Conservation (phyloP, 495 filamentous ascomycete species). For the Neurospora discreta region DNA sequence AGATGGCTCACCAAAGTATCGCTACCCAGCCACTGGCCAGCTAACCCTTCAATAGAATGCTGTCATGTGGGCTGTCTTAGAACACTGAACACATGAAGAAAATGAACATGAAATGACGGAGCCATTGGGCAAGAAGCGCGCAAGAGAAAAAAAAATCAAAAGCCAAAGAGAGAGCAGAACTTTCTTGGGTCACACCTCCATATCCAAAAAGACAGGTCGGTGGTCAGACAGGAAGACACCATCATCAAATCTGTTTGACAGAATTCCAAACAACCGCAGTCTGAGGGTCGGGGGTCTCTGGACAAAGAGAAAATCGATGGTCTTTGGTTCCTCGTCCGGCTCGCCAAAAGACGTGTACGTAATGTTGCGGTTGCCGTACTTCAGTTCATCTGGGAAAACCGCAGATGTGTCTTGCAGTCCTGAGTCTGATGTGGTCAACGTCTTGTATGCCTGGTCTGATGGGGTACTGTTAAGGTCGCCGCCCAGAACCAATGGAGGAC, state of each 20-base stretch:
- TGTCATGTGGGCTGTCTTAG: neutral
- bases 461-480: constrained; percentile 74
- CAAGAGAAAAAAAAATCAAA: neutral
- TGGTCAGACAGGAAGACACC: constrained; percentile 66
- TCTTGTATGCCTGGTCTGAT: constrained; percentile 50
- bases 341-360: constrained; percentile 59
- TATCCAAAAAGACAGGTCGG: constrained; percentile 59
- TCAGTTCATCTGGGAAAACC: constrained; percentile 8
- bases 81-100: neutral
- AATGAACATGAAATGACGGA: neutral
- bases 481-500: constrained; percentile 47
- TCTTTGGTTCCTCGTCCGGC: constrained; percentile 9
- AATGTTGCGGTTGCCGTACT: constrained; percentile 22
- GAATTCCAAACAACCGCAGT: constrained; percentile 40
- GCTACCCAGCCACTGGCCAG: neutral
- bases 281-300: constrained; percentile 1
- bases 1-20: neutral
- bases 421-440: constrained; percentile 27
- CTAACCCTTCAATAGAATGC: neutral
- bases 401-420: constrained; percentile 20
- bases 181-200: constrained; percentile 19
- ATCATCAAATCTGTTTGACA: constrained; percentile 54
- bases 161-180: neutral
- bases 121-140: neutral
- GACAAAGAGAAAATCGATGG: constrained; percentile 26